Conservation (phyloP, 768 basidiomycete species). For the Xanthoconium purpureum region DNA sequence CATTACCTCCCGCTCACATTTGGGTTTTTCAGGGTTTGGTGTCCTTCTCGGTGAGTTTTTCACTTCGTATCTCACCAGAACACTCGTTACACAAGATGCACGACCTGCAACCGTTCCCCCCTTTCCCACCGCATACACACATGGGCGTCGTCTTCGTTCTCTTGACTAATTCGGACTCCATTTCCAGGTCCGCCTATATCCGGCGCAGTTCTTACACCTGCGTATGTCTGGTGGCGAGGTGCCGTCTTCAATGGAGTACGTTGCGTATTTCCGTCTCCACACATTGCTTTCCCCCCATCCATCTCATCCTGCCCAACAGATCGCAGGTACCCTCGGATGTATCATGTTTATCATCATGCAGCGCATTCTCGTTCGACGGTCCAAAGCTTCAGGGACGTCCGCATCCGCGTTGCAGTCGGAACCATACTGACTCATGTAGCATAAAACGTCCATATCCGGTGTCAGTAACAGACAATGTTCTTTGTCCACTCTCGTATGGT, state of each 20-base stretch:
- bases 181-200: constrained; percentile 50
- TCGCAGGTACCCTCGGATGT: constrained; percentile 22
- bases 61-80: no score
- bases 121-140: no score
- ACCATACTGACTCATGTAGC: no score
- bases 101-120: no score
- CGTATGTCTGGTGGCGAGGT: constrained; percentile 58
- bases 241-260: constrained; percentile 50
- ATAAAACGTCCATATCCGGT: no score
- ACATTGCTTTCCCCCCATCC: no score
- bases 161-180: not conserved
- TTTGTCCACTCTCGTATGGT: no score
- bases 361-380: constrained; percentile 16
- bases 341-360: constrained; percentile 28
- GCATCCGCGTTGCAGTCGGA: not conserved
- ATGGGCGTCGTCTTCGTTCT: not conserved
- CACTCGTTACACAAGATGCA: no score
- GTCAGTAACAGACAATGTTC: no score
- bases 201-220: constrained; percentile 50
- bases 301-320: not conserved
- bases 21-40: constrained; percentile 16
- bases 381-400: not conserved
- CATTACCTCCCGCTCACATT: not conserved
- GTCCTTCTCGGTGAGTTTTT: constrained; percentile 18
- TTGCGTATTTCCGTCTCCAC: not conserved